Evolutionary conservation across 164 flowering plant species (phyloP), one percentile per base, ranked within the genome.

Genomic region (Magnolia officinalis): DNA sequence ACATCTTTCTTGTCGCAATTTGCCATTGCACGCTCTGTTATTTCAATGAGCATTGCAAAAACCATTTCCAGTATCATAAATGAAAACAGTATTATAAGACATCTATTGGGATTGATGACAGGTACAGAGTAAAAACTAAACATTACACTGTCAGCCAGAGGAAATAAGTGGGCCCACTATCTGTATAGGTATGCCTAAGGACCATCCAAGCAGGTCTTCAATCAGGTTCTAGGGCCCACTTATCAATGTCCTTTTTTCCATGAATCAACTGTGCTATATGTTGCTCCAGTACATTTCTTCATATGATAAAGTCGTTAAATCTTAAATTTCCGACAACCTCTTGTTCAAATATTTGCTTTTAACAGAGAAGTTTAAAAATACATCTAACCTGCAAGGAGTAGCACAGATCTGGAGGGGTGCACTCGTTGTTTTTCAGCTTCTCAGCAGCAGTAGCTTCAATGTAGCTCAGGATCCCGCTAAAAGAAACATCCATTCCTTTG

Each of bases 21-120:
- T 49, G 98, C 98, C 98, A 95, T 95, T 63, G 98, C 98, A 50
- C 98, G 85, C 76, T 95, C 98, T 4, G 98, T 95, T 4, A 95
- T 95, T 88, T 95, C 98, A 82, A 95, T 98, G 68, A 95, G 95
- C 99, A 95, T 92, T 0, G 99, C 98, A 84, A 89, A 95, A 70
- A 95, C 72, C 1, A 97, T 95, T 84, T 95, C 99, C 97, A 92
- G 75, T 31, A 76, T 68, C 71, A 16, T 31, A 29, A 29, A 31
- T 14, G 50, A 49, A 31, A 24, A 68, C 20, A 6, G 26, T 65
- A 65, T n/a, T 23, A 65, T 65, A 29, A 29, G 29, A 24, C 14
- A 21, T 65, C 9, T 2, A 65, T 1, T 24, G 68, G 29, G 6
- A 21, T 24, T 21, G 26, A 23, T 37, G 6, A 37, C 45, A 37